Evolutionary conservation across 805 yeast species (phyloP).

Genomic region (Ascoidea tarda): DNA sequence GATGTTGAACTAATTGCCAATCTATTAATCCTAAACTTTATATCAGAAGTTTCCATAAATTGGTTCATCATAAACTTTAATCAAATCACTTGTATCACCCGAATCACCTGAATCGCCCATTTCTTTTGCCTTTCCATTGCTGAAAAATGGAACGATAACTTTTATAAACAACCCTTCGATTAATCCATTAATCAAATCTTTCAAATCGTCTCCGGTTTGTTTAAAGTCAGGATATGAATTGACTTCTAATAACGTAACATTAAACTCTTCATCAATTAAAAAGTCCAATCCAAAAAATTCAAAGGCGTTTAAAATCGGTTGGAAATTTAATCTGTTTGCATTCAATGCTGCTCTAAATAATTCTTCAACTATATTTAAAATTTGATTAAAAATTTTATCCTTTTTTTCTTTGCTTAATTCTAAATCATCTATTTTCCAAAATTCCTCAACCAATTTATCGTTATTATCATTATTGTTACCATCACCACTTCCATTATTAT

Average conservation of each 20-base stretch:
- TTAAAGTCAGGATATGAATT: constrained; percentile 95
- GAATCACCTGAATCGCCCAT: no score
- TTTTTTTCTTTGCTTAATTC: constrained; percentile 26
- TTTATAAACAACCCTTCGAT: constrained; percentile 27
- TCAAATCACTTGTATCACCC: background rate
- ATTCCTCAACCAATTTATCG: constrained; percentile 38
- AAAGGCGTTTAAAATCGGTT: constrained; percentile 65
- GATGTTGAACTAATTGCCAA: no score
- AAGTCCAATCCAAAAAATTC: constrained; percentile 89
- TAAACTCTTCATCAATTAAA: constrained; percentile 41
- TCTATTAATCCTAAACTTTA: no score
- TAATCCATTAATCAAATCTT: constrained; percentile 47
- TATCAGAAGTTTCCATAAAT: background rate
- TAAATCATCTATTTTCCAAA: constrained; percentile 30
- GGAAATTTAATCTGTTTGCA: constrained; percentile 76
- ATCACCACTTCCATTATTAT: constrained; percentile 11
- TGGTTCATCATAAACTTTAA: background rate
- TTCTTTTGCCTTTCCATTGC: no score
- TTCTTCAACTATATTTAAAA: constrained; percentile 52
- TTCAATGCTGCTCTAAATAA: constrained; percentile 67
- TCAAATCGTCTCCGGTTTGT: constrained; percentile 78
- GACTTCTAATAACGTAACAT: constrained; percentile 63
- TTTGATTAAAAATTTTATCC: constrained; percentile 31
- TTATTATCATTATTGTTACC: no score
- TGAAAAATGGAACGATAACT: no score